Percentiles rank a stretch among this genome's conserved stretches.
Conservation (phyloP, 2,329 filamentous ascomycete genomes). For the Bipolaris bicolor region DNA sequence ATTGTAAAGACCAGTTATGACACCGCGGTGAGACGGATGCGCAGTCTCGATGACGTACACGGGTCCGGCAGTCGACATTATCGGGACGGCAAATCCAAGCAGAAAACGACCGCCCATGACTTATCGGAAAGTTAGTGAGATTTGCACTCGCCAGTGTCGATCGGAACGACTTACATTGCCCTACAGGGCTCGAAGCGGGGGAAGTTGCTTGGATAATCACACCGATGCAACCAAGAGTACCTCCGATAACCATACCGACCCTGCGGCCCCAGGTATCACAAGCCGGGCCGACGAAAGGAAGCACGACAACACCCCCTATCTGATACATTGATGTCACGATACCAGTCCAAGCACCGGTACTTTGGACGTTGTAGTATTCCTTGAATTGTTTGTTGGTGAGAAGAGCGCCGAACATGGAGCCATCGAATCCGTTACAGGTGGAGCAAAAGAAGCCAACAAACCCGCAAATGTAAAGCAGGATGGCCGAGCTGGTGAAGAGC, state of each 20-base stretch:
- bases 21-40: constrained; percentile 64
- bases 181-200: constrained; percentile 45
- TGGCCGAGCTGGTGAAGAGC: constrained; percentile 20
- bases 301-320: constrained; percentile 54
- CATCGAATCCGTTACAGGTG: constrained; percentile 65
- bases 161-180: constrained; percentile 43
- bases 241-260: constrained; percentile 60
- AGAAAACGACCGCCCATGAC: constrained; percentile 64
- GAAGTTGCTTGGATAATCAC: constrained; percentile 57
- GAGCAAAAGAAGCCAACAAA: constrained; percentile 53
- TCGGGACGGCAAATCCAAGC: constrained; percentile 64
- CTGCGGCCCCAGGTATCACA: constrained; percentile 53
- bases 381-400: constrained; percentile 54
- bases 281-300: constrained; percentile 56
- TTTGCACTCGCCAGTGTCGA: not conserved
- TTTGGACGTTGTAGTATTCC: constrained; percentile 51
- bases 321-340: constrained; percentile 57
- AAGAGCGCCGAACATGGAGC: constrained; percentile 61
- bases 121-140: not conserved
- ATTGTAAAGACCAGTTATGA: constrained; percentile 53
- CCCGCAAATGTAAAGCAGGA: constrained; percentile 33
- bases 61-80: constrained; percentile 63
- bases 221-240: constrained; percentile 56
- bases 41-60: constrained; percentile 66
- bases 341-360: constrained; percentile 53